Base-by-base conservation (phyloP, 2,329 filamentous ascomycete genomes). In the Domatiomyces globalis region DNA sequence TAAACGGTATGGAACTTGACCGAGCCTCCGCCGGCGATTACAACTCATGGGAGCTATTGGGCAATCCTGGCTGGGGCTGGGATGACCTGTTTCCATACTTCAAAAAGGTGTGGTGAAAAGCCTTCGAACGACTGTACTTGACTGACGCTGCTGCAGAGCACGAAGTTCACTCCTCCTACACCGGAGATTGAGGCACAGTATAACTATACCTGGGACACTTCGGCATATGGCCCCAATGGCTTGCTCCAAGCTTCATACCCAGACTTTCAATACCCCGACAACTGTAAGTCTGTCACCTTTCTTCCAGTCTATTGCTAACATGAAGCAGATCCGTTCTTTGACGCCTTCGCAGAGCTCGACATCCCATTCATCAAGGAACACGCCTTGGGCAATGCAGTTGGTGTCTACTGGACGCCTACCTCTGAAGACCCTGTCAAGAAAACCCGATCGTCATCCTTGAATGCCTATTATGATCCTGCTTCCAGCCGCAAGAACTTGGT, bases 191-290 rank as follows among this genome's bases (percentile, higher is more conserved):
- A 64, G 36, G 51, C 62, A 5, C 59, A 66, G 43, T 67, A 69
- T 51, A 61, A 66, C 9, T 64, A 71, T 25, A 60, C 65, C 2
- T 70, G 69, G 46, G 65, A 74, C 48, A 49, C 56, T 12, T 56
- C 58, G 3, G 62, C 66, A 3, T 67, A 76, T 46, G 74, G 74
- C 4, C 63, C 59, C 5, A 58, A 59, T 3, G 74, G 75, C 0
- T 73, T 73, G 2, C 66, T 77, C 20, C 69, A 74, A 4, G 63
- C 73, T 27, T 73, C 70, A 2, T 75, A 72, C 56, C 63, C 69
- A 5, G 55, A 60, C 27, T 69, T 62, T 51, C 61, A 66, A 45
- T 57, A 50, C 29, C 56, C 56, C 12, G 56, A 51, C 22, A 52
- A 47, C 42, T 51, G 46, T 55, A 51, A 51, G 18, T 10, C 29